These are phyloP conservation scores for Fraxinus albicans DNA, from an alignment of 305 asterid genomes.

Conservation along the genomic window DNA sequence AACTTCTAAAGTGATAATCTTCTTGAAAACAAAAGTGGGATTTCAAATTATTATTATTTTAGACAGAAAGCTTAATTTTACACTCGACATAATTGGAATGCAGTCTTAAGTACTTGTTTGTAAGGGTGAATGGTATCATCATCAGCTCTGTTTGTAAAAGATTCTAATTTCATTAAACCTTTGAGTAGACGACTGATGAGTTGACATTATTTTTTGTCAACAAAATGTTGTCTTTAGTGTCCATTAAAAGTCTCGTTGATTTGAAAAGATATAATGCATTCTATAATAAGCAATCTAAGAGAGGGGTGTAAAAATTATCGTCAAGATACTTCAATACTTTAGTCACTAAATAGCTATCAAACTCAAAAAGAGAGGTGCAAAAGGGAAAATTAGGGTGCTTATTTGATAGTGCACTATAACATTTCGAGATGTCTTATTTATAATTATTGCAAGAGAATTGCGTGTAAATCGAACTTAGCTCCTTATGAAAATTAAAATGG, in stretches of 20 bases:
- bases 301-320: not conserved
- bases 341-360: not conserved
- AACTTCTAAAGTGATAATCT: not conserved
- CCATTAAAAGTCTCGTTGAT: not conserved
- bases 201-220: not conserved
- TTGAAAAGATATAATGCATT: not conserved
- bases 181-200: not conserved
- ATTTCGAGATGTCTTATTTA: not conserved
- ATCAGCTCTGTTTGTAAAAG: not conserved
- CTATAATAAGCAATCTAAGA: not conserved
- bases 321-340: not conserved
- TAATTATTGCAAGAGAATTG: not conserved
- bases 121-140: not conserved
- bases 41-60: no score
- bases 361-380: not conserved
- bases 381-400: not conserved
- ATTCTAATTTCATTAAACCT: not conserved
- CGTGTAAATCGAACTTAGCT: not conserved
- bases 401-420: not conserved
- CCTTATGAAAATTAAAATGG: no score
- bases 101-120: not conserved
- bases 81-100: not conserved
- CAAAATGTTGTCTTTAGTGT: not conserved
- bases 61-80: not conserved
- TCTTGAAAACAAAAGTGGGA: not conserved